Base-by-base conservation (phyloP, 78 protist genomes). In the Dictyostelium firmibasis region DNA sequence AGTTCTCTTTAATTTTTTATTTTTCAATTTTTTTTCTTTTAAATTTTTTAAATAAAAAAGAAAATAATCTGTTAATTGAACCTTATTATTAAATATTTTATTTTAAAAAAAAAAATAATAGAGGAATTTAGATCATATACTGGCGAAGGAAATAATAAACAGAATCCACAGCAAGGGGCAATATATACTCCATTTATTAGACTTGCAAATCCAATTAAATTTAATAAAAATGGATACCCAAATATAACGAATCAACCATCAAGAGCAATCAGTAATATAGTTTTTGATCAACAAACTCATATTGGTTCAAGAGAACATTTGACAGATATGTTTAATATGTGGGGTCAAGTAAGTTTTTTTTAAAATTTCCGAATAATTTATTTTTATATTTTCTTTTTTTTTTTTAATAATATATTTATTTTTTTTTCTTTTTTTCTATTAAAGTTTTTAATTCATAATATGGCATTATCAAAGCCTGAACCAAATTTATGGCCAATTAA, bases 321-420 rank as follows among this genome's bases (percentile, higher is more conserved):
- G 25, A 29, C 96, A 1, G 96, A 93, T 82, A 47, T 93, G 41
- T 67, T 81, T 33, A 93, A 85, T 75, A 86, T 86, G 93, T 93
- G 62, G 70, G 96, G 96, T 84, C 96, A 92, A 38, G 91, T 92
- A 78, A 44, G 84, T 62, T 57, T 57, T 57, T 57, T 44, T 44
- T n/a, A n/a, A n/a, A n/a, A n/a, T n/a, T n/a, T n/a, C n/a, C n/a
- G n/a, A n/a, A n/a, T n/a, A n/a, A n/a, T n/a, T n/a, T n/a, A n/a
- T 44, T 9, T 57, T 57, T 20, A 4, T 57, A 20, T 20, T 57
- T 57, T 57, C 20, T 1, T 20, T 3, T 57, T 53, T 50, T 81
- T 18, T 85, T 84, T 70, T 29, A 36, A 44, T 8, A 44, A 44
- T 44, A 44, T 44, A 18, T 14, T 53, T 20, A 20, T 57, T 20